Evolutionary conservation across 352 stramenopile genomes (phyloP).

Genomic region (Pythium aquatile): DNA sequence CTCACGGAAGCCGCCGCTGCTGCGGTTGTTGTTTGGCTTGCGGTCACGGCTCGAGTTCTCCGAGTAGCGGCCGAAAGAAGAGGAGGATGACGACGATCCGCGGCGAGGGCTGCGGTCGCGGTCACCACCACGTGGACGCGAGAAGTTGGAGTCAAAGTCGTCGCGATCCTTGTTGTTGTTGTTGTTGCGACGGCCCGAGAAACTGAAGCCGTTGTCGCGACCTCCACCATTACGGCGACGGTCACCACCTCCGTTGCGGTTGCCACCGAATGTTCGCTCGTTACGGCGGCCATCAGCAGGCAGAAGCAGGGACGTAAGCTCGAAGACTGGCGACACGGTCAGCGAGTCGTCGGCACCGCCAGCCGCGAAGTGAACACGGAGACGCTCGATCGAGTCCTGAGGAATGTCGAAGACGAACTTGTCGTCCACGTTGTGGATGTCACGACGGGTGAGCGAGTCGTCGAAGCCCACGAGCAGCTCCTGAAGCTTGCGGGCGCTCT

Average conservation of each 20-base stretch:
- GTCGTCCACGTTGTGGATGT: constrained; percentile 58
- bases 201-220: constrained; percentile 11
- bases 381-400: constrained; percentile 41
- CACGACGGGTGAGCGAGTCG: constrained; percentile 34
- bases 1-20: constrained; percentile 28
- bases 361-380: constrained; percentile 45
- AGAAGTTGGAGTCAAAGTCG: constrained; percentile 53
- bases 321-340: constrained; percentile 41
- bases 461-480: constrained; percentile 42
- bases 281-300: constrained; percentile 18
- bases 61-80: constrained; percentile 34
- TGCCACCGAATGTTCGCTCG: constrained; percentile 18
- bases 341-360: constrained; percentile 32
- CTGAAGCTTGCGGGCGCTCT: constrained; percentile 50
- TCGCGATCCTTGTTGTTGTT: constrained; percentile 31
- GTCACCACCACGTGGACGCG: constrained; percentile 20
- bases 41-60: constrained; percentile 9
- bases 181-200: constrained; percentile 20
- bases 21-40: constrained; percentile 27
- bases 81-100: constrained; percentile 16
- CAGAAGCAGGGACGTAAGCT: constrained; percentile 60
- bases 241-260: constrained; percentile 23
- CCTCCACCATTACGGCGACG: constrained; percentile 4
- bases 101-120: constrained; percentile 25
- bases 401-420: constrained; percentile 75